Conservation (phyloP, 352 stramenopile species). For the Pythium aquatile region DNA sequence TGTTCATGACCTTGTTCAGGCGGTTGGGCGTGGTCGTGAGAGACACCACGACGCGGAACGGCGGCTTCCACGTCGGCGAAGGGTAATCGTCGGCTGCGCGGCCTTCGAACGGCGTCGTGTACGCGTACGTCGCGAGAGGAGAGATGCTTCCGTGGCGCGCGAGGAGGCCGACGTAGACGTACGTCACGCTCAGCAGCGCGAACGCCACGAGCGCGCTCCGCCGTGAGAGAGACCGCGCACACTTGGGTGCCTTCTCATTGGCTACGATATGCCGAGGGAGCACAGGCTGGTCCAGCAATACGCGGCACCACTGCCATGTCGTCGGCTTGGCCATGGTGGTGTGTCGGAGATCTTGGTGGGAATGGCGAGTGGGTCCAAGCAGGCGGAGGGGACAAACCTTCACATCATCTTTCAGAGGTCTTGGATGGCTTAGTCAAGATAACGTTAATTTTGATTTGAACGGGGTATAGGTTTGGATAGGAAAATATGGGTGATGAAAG, state of each 20-base stretch:
- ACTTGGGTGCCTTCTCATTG: slow-evolving; percentile 11
- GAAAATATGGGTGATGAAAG: background rate
- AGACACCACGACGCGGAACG: slow-evolving; percentile 78
- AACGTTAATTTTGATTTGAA: background rate
- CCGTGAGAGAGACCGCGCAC: slow-evolving; percentile 9
- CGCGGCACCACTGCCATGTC: slow-evolving; percentile 28
- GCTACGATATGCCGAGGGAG: slow-evolving; percentile 39
- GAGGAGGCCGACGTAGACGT: slow-evolving; percentile 62
- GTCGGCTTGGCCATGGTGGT: slow-evolving; percentile 12
- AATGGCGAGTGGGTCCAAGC: background rate
- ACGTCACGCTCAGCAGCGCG: slow-evolving; percentile 35
- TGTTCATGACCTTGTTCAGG: slow-evolving; percentile 77
- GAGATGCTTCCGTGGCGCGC: slow-evolving; percentile 80
- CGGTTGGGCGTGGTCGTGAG: slow-evolving; percentile 75
- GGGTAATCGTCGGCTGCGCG: slow-evolving; percentile 41
- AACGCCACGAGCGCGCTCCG: slow-evolving; percentile 34
- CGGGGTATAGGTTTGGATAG: background rate
- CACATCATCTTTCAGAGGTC: background rate
- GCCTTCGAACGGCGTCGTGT: slow-evolving; percentile 59
- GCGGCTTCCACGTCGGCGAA: slow-evolving; percentile 44
- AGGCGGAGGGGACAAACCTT: background rate
- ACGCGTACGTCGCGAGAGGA: slow-evolving; percentile 55
- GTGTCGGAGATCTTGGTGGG: background rate
- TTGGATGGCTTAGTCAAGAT: background rate
- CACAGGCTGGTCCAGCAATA: slow-evolving; percentile 65